These are phyloP conservation scores for Calonectria naviculata DNA, from an alignment of 2,329 filamentous ascomycete genomes.

Conservation along the genomic window DNA sequence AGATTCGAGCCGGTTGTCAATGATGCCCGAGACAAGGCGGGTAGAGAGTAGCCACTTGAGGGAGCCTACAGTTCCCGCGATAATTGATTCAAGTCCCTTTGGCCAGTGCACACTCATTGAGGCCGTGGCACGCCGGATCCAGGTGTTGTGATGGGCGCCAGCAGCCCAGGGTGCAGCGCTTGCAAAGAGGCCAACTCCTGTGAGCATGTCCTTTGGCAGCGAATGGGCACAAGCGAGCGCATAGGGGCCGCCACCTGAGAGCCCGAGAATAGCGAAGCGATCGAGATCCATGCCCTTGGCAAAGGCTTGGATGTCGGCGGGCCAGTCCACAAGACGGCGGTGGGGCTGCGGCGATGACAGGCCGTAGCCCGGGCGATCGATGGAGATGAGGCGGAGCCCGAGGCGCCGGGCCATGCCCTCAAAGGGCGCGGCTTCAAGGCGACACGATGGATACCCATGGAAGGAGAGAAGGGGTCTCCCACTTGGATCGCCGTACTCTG, in stretches of 20 bases:
- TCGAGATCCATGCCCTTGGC: constrained; percentile 37
- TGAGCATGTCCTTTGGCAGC: constrained; percentile 43
- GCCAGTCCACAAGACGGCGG: constrained; percentile 47
- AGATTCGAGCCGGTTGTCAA: constrained; percentile 27
- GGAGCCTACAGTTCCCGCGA: constrained; percentile 17
- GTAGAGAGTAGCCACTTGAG: constrained; percentile 25
- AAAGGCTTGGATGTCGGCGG: constrained; percentile 46
- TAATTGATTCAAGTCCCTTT: constrained; percentile 20
- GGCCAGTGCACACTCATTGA: constrained; percentile 39
- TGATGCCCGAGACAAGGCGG: neutral
- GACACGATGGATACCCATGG: constrained; percentile 55
- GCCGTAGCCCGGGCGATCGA: constrained; percentile 57
- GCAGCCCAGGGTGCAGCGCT: constrained; percentile 48
- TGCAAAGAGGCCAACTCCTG: constrained; percentile 50
- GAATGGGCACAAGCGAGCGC: constrained; percentile 48
- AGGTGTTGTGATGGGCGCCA: constrained; percentile 44
- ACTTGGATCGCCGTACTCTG: constrained; percentile 48
- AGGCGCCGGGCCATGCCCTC: constrained; percentile 39
- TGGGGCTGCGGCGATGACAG: constrained; percentile 49
- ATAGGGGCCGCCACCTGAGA: constrained; percentile 50
- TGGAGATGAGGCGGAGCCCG: constrained; percentile 48
- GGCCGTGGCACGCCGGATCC: constrained; percentile 30
- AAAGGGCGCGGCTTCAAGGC: constrained; percentile 47
- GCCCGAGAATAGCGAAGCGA: constrained; percentile 47
- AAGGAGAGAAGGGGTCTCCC: constrained; percentile 52